These are phyloP conservation scores for Cryphonectria nitschkei DNA, from an alignment of 2,329 filamentous ascomycete species.

Conservation along the genomic window DNA sequence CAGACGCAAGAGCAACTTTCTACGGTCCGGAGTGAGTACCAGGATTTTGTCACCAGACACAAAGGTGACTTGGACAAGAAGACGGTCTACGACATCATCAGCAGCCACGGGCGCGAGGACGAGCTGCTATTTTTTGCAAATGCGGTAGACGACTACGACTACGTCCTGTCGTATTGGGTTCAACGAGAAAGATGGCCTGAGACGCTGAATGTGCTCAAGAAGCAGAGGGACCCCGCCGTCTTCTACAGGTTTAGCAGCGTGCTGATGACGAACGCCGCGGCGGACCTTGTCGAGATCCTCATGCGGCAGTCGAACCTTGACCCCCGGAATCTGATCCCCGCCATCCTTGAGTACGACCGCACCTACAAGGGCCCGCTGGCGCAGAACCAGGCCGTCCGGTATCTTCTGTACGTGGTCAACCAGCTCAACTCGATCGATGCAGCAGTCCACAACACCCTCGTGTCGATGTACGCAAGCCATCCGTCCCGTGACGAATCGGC, in stretches of 20 bases:
- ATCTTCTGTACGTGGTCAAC: slow-evolving; percentile 92
- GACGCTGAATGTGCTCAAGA: slow-evolving; percentile 85
- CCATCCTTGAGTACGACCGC: slow-evolving; percentile 90
- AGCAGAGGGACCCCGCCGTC: slow-evolving; percentile 87
- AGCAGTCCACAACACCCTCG: slow-evolving; percentile 94
- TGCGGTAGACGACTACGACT: slow-evolving; percentile 87
- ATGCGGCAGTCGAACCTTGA: slow-evolving; percentile 89
- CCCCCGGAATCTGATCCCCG: slow-evolving; percentile 86
- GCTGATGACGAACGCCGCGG: slow-evolving; percentile 86
- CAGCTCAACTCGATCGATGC: slow-evolving; percentile 78
- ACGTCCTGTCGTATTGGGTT: slow-evolving; percentile 95
- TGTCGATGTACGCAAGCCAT: slow-evolving; percentile 92
- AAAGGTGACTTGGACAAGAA: slow-evolving; percentile 86
- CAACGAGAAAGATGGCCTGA: slow-evolving; percentile 92
- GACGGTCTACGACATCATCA: slow-evolving; percentile 94
- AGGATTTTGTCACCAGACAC: slow-evolving; percentile 84
- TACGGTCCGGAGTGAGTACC: slow-evolving; percentile 75
- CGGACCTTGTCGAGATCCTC: slow-evolving; percentile 89
- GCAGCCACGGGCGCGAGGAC: slow-evolving; percentile 90
- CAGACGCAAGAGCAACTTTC: slow-evolving; percentile 75
- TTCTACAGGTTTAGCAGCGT: slow-evolving; percentile 98
- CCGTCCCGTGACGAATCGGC: slow-evolving; percentile 81
- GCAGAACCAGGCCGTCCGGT: slow-evolving; percentile 90
- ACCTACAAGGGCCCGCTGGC: slow-evolving; percentile 67
- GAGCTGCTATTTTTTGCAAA: slow-evolving; percentile 92